Conservation (phyloP, 441 rosid genomes). For the Eugenia klotzschiana region DNA sequence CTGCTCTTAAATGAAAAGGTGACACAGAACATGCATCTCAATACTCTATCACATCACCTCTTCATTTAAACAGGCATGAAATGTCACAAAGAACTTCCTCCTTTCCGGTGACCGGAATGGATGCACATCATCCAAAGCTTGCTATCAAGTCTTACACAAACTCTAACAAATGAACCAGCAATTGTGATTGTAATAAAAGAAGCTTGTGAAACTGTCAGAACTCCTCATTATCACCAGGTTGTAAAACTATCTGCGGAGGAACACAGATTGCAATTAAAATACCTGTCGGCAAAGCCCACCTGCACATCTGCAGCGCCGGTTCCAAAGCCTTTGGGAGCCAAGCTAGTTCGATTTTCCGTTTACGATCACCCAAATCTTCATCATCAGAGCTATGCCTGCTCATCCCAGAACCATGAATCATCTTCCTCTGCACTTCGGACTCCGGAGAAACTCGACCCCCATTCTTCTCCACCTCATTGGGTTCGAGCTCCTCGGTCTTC, state of each 20-base stretch:
- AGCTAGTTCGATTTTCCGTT: slow-evolving; percentile 56
- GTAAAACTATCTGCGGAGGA: background rate
- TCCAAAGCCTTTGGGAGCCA: slow-evolving; percentile 81
- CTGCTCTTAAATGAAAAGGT: background rate
- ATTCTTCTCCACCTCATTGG: slow-evolving; percentile 10
- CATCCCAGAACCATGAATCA: slow-evolving; percentile 4
- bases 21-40: background rate
- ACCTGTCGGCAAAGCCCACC: slow-evolving; percentile 58
- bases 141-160: background rate
- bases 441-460: slow-evolving; percentile 16
- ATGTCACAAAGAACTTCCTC: background rate
- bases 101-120: background rate
- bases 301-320: slow-evolving; percentile 66
- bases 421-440: slow-evolving; percentile 11
- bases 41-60: background rate
- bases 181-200: background rate
- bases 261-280: background rate
- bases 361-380: slow-evolving; percentile 35
- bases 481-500: slow-evolving; percentile 13
- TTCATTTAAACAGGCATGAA: background rate
- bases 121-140: background rate
- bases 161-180: background rate
- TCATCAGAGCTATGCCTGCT: slow-evolving; percentile 30
- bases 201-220: background rate
- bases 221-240: background rate